Percentiles rank a stretch among this genome's conserved stretches.
Conservation (phyloP, 2,329 filamentous ascomycete genomes). For the Aspergillus transmontanensis region DNA sequence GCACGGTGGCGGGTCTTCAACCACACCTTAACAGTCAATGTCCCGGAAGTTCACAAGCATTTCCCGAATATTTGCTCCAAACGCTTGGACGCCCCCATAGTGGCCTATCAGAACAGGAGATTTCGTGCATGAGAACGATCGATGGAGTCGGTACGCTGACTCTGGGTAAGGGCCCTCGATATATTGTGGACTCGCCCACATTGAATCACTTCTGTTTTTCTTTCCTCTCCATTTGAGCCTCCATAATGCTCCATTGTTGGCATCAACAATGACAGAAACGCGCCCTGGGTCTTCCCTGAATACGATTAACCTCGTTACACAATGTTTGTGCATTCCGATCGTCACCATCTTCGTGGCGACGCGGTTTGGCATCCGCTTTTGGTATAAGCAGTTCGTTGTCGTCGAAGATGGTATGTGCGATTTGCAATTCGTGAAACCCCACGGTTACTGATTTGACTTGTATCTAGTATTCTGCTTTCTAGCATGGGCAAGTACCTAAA, state of each 20-base stretch:
- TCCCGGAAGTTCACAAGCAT: neutral
- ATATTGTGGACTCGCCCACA: conserved; percentile 2
- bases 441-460: conserved; percentile 20
- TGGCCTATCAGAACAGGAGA: neutral
- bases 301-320: conserved; percentile 38
- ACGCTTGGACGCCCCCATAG: neutral
- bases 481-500: conserved; percentile 24
- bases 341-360: conserved; percentile 33
- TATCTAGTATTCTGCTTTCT: conserved; percentile 15
- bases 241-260: conserved; percentile 9
- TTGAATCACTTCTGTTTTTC: too few relatives aligned
- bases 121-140: neutral
- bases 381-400: conserved; percentile 33
- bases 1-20: neutral
- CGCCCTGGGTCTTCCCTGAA: conserved; percentile 30
- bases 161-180: neutral
- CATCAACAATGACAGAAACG: conserved; percentile 22
- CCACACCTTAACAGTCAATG: neutral
- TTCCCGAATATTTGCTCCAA: neutral
- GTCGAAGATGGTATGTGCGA: conserved; percentile 39
- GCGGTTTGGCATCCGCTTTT: conserved; percentile 33
- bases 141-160: too few relatives aligned
- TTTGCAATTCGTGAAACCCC: too few relatives aligned
- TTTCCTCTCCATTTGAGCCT: neutral
- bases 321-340: conserved; percentile 40